Evolutionary conservation across 1,139 yeast species (phyloP).

Genomic region (Dujonia santamariae): DNA sequence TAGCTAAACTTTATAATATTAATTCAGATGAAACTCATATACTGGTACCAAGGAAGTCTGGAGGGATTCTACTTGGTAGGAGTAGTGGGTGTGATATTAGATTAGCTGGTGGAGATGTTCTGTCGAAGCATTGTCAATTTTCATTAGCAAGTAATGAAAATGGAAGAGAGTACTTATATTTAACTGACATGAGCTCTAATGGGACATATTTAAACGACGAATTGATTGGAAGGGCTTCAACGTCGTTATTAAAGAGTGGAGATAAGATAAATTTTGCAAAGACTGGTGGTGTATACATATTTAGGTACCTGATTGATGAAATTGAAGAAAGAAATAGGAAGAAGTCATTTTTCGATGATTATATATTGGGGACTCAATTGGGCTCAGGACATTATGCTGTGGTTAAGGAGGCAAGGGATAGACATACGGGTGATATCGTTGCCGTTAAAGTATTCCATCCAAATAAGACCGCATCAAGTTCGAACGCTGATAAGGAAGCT

Average conservation of each 20-base stretch:
- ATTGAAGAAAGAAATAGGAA: slow-evolving; percentile 16
- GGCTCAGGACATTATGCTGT: slow-evolving; percentile 81
- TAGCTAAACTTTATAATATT: slow-evolving; percentile 35
- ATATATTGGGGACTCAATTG: slow-evolving; percentile 56
- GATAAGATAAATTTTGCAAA: slow-evolving; percentile 64
- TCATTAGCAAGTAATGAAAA: slow-evolving; percentile 34
- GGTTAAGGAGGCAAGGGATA: slow-evolving; percentile 65
- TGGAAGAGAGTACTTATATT: slow-evolving; percentile 41
- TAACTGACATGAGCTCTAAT: slow-evolving; percentile 62
- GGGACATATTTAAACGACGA: slow-evolving; percentile 67
- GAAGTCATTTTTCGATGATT: slow-evolving; percentile 55
- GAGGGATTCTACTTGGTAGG: slow-evolving; percentile 50
- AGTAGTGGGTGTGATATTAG: slow-evolving; percentile 62
- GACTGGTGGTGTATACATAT: slow-evolving; percentile 51
- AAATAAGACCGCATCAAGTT: slow-evolving; percentile 27
- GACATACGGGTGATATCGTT: slow-evolving; percentile 54
- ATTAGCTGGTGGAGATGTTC: slow-evolving; percentile 57
- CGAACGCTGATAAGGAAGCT: slow-evolving; percentile 10
- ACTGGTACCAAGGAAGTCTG: slow-evolving; percentile 31
- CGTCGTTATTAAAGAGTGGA: slow-evolving; percentile 55
- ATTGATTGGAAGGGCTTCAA: slow-evolving; percentile 46
- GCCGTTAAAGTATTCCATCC: slow-evolving; percentile 82
- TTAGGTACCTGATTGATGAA: slow-evolving; percentile 42
- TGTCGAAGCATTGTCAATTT: slow-evolving; percentile 63
- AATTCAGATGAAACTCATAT: slow-evolving; percentile 29